Evolutionary conservation across 495 filamentous ascomycete genomes (phyloP), one percentile per base, ranked within the genome.

Genomic region (Penicillium dipodomyicola): DNA sequence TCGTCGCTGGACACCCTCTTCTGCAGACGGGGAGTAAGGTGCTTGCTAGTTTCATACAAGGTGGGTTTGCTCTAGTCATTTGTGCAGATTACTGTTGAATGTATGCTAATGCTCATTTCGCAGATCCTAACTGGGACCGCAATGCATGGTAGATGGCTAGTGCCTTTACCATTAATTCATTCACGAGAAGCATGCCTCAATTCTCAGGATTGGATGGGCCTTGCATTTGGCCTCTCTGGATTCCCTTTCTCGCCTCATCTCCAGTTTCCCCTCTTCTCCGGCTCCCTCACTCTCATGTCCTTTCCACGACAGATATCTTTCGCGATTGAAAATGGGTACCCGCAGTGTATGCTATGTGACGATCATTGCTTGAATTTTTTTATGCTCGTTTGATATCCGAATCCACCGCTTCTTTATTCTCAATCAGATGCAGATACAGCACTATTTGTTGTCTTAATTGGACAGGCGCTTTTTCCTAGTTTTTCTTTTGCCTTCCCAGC

Each of bases 21-120:
- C 74, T 98, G 76, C 94, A 98, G 84, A 97, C 95, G 32, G 95
- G 95, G 49, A 96, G 91, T 69, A 96, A 97, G 74, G 94, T 97
- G 56, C 71, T 98, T 62, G 92, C 90, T 19, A 88, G 88, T 50
- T 98, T 96, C 75, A 93, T 98, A 67, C 94, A 98, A 71, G 92
- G 92, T 95, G 62, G 68, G 88, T 82, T 42, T 33, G 51, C 48
- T 54, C 41, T 52, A 52, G 46, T 30, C 39, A 7, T 27, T 50
- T 49, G 30, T 35, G 56, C 15, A 2, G 5, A 6, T 19, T 14
- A 9, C 7, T 43, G 14, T 19, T 48, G 30, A 11, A 12, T 12
- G 12, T 8, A 11, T 23, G 32, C 43, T 59, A 25, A 57, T 58
- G 14, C 10, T 61, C 22, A 44, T 57, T 43, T 17, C 48, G 4